Conservation (phyloP, 176 grass and related monocot species). For the Thinopyrum elongatum region DNA sequence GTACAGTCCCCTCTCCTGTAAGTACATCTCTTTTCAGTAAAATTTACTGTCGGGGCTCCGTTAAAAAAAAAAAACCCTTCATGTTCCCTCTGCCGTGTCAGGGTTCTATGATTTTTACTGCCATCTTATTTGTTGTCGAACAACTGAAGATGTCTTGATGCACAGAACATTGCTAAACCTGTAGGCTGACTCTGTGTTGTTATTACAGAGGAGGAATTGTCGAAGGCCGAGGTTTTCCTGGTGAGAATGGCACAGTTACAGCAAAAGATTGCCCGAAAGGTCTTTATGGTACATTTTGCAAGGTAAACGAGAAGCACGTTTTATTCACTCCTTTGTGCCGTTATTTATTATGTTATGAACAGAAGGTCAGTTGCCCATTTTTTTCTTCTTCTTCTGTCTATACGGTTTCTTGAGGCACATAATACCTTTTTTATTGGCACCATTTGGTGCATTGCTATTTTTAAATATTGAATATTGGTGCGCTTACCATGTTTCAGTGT, state of each 20-base stretch:
- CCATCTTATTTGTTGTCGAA: background rate
- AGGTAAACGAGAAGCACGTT: constrained; percentile 47
- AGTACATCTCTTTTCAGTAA: background rate
- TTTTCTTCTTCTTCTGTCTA: background rate
- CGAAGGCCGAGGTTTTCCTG: constrained; percentile 67
- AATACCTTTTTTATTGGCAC: background rate
- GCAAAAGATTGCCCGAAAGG: constrained; percentile 89
- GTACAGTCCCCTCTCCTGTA: background rate
- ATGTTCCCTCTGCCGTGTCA: background rate
- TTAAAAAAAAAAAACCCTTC: background rate
- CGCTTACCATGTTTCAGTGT: constrained; percentile 1
- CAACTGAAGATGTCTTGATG: constrained; percentile 15
- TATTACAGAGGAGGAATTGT: constrained; percentile 68
- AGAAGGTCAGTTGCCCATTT: constrained; percentile 4
- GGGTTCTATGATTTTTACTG: background rate
- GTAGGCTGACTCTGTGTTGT: background rate
- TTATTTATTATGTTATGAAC: constrained; percentile 16
- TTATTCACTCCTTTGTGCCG: background rate
- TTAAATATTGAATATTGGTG: background rate
- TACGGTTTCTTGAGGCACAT: background rate
- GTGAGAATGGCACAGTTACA: constrained; percentile 87
- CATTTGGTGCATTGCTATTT: constrained; percentile 5
- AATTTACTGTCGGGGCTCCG: background rate
- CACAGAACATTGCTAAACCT: background rate
- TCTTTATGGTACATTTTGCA: constrained; percentile 98